Percentiles rank a stretch among this genome's conserved stretches.
These are phyloP conservation scores for Cornus suecica DNA, from an alignment of 148 eudicot species.

Conservation along the genomic window DNA sequence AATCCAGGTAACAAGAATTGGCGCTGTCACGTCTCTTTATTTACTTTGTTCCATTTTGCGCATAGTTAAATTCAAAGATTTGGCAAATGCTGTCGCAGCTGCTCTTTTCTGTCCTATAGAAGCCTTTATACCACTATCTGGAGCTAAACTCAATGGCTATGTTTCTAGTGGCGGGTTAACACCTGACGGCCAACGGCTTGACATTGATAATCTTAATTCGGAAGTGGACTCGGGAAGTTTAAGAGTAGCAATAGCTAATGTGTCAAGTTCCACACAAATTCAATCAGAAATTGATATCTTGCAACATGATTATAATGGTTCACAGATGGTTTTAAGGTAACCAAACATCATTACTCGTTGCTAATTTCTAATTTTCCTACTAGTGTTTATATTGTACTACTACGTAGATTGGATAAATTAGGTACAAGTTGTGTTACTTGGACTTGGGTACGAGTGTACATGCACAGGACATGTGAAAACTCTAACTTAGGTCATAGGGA, in stretches of 20 bases:
- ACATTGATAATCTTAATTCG: constrained; percentile 27
- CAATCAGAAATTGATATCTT: constrained; percentile 25
- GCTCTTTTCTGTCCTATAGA: constrained; percentile 67
- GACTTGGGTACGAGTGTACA: too few relatives aligned
- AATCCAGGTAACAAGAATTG: constrained; percentile 60
- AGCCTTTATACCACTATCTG: constrained; percentile 40
- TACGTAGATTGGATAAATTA: background rate
- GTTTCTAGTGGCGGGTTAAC: constrained; percentile 16
- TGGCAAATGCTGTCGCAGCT: constrained; percentile 86
- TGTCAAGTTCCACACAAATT: constrained; percentile 24
- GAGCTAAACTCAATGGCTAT: constrained; percentile 56
- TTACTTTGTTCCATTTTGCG: constrained; percentile 88
- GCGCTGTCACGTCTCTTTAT: constrained; percentile 71
- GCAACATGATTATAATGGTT: constrained; percentile 37
- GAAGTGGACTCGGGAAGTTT: constrained; percentile 29
- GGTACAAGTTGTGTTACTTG: too few relatives aligned
- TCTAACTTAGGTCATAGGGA: too few relatives aligned
- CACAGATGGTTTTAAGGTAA: constrained; percentile 56
- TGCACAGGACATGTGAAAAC: too few relatives aligned
- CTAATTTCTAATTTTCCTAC: background rate
- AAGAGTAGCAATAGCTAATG: constrained; percentile 28
- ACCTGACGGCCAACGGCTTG: constrained; percentile 25
- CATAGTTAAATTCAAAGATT: constrained; percentile 87
- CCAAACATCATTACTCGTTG: constrained; percentile 1
- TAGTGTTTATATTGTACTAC: background rate